Base-by-base conservation (phyloP, 805 yeast genomes). In the Hyphopichia homilentoma region DNA sequence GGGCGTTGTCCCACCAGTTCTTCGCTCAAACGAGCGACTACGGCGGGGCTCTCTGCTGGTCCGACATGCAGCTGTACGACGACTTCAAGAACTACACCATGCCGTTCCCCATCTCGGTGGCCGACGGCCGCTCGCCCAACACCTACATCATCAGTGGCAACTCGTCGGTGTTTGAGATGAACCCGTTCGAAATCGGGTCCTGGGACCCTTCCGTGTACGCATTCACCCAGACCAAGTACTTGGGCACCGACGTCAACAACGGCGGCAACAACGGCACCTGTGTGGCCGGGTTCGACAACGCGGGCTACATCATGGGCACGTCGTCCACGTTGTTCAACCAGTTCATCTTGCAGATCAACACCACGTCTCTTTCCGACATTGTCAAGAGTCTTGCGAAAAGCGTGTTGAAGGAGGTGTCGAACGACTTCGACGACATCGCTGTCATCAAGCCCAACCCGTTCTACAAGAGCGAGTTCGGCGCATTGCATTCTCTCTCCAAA, bases 261-360 rank as follows among this genome's bases (percentile, higher is more conserved):
- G 96, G 96, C 25, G 41, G 50, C 14, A 47, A 48, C 4, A 45
- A 45, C 31, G 56, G 57, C 25, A 44, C 44, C 3, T 88, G 96
- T 59, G 59, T 75, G 36, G 72, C 62, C 2, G 89, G 90, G 2
- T 80, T 72, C 38, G 96, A 88, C 56, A 85, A 85, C 46, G 80
- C 84, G 6, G 94, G 95, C 5, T 88, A 77, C 50, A 61, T 84
- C 20, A 64, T 85, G 60, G 96, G 94, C 23, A 80, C 95, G 5
- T 84, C 95, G 2, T 82, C 95, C 2, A 70, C 90, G 1, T 58
- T 87, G 29, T 87, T 87, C 66, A 86, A 84, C 52, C 79, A 77
- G 52, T 65, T 81, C 32, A 50, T 84, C 13, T 56, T 81, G 27
- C 70, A 71, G 42, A 54, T 83, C 36, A 78, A 81, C 52, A 52